Percentiles rank a stretch among this genome's conserved stretches.
These are phyloP conservation scores for Leishmania martiniquensis DNA, from an alignment of 208 protist genomes.

Conservation along the genomic window DNA sequence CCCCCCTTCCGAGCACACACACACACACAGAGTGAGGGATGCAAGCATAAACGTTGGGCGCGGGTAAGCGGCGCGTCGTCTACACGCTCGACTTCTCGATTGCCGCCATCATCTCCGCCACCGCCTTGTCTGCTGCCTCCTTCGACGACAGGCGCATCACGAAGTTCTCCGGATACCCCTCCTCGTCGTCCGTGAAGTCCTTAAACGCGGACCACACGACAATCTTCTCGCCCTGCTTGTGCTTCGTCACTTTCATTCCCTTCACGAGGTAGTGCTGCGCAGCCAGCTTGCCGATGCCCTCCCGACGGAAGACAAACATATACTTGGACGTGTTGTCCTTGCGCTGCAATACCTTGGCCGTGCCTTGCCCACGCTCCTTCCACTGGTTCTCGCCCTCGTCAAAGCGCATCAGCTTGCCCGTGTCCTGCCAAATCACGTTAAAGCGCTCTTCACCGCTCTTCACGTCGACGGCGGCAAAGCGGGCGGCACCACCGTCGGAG, in stretches of 20 bases:
- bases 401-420: constrained; percentile 87
- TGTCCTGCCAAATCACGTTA: constrained; percentile 70
- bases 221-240: constrained; percentile 77
- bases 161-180: constrained; percentile 88
- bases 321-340: constrained; percentile 68
- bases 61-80: background rate
- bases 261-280: constrained; percentile 88
- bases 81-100: constrained; percentile 48
- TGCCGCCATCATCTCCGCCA: constrained; percentile 66
- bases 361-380: constrained; percentile 92
- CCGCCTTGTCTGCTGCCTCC: constrained; percentile 63
- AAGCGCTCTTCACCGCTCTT: constrained; percentile 89
- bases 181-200: constrained; percentile 90
- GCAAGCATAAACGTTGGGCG: background rate
- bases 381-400: constrained; percentile 93
- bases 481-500: constrained; percentile 83
- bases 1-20: background rate
- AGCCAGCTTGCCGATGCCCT: constrained; percentile 85
- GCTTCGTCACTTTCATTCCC: constrained; percentile 71
- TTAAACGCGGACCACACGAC: constrained; percentile 78
- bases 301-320: constrained; percentile 92
- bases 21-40: background rate
- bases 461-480: constrained; percentile 80
- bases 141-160: constrained; percentile 73
- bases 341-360: constrained; percentile 72